A percentile compares a stretch with the other conserved stretches of the same genome.
phyloP scores from a whole-genome alignment of 495 filamentous ascomycete species.

The Trichoderma virens region DNA sequence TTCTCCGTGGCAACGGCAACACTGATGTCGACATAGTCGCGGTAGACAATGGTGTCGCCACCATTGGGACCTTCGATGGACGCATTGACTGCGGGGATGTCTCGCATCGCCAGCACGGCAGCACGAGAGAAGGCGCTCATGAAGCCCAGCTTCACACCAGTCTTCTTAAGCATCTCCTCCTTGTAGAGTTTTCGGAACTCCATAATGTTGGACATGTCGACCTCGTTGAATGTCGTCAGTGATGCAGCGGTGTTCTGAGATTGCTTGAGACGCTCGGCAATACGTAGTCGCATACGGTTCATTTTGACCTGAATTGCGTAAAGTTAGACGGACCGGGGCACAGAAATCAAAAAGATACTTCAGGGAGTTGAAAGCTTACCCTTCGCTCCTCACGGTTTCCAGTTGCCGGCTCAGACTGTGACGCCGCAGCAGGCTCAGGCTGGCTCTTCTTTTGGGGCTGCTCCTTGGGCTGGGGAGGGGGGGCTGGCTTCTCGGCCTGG shows the following conservation, averaged over 20 bases:
- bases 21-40: slow-evolving; percentile 96
- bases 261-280: slow-evolving; percentile 96
- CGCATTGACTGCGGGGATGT: slow-evolving; percentile 92
- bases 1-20: slow-evolving; percentile 97
- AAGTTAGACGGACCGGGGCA: not conserved
- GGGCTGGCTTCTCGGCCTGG: slow-evolving; percentile 20
- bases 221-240: slow-evolving; percentile 97
- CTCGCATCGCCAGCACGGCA: slow-evolving; percentile 85
- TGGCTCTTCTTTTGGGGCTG: slow-evolving; percentile 36
- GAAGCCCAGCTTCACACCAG: slow-evolving; percentile 94
- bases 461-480: slow-evolving; percentile 24
- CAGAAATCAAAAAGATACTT: not conserved
- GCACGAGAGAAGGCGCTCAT: slow-evolving; percentile 97
- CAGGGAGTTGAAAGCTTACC: slow-evolving; percentile 41
- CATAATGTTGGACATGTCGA: slow-evolving; percentile 98
- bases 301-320: slow-evolving; percentile 72
- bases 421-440: slow-evolving; percentile 26
- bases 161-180: slow-evolving; percentile 91
- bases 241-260: slow-evolving; percentile 98
- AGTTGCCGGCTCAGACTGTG: slow-evolving; percentile 23
- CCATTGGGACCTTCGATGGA: slow-evolving; percentile 93
- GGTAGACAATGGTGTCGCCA: slow-evolving; percentile 95
- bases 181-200: slow-evolving; percentile 96
- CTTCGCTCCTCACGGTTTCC: slow-evolving; percentile 84
- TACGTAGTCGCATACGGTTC: slow-evolving; percentile 97